Evolutionary conservation across 768 basidiomycete genomes (phyloP).

Genomic region (Kondoa malvinella): DNA sequence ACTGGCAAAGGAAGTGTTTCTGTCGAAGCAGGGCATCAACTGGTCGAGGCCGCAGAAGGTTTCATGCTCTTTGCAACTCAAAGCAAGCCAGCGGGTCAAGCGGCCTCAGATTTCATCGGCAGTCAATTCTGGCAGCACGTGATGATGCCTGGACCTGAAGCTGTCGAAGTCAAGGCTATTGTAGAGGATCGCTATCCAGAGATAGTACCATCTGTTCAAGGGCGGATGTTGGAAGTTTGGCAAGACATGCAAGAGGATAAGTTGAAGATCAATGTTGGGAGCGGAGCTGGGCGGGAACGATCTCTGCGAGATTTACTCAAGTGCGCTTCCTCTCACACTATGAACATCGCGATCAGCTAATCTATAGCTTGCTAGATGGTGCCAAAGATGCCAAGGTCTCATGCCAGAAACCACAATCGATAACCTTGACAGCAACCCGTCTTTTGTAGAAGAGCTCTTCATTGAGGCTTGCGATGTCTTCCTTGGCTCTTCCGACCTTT

Average conservation of each 20-base stretch:
- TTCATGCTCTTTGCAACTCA: constrained; percentile 84
- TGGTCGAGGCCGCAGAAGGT: constrained; percentile 53
- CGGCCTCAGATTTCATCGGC: constrained; percentile 51
- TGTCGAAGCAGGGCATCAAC: constrained; percentile 51
- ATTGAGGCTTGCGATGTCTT: constrained; percentile 80
- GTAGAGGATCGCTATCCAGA: constrained; percentile 49
- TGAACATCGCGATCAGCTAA: constrained; percentile 35
- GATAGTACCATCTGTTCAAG: constrained; percentile 39
- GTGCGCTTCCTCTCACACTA: not conserved
- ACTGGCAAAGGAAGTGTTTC: constrained; percentile 44
- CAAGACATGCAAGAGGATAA: constrained; percentile 33
- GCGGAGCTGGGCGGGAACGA: not conserved
- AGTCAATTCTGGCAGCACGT: constrained; percentile 68
- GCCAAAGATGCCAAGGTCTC: constrained; percentile 49
- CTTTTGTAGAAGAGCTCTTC: constrained; percentile 70
- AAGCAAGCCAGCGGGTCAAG: constrained; percentile 37
- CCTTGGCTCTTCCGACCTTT: constrained; percentile 36
- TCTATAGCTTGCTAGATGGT: constrained; percentile 58
- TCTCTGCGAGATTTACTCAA: constrained; percentile 9
- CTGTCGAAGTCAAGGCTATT: constrained; percentile 54
- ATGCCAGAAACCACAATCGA: constrained; percentile 39
- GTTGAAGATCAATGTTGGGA: constrained; percentile 21
- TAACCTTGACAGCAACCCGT: constrained; percentile 49
- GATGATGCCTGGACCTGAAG: constrained; percentile 43
- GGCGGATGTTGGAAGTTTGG: constrained; percentile 55